A percentile compares a stretch with the other conserved stretches of the same genome.
These are phyloP conservation scores for Glebionis coronaria DNA, from an alignment of 129 eudicot genomes.

Conservation along the genomic window DNA sequence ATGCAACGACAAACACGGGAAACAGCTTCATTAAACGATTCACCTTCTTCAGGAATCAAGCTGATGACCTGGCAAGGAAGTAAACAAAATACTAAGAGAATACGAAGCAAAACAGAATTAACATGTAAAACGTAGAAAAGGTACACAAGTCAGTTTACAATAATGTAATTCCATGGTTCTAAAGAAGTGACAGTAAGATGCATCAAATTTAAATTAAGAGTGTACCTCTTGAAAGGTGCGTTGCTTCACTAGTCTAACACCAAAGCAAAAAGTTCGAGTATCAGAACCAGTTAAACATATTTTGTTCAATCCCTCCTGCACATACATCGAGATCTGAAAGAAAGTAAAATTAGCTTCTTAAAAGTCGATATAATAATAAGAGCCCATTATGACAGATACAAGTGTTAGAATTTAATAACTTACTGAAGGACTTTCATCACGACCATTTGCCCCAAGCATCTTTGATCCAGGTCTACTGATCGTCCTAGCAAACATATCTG, in stretches of 20 bases:
- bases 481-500: constrained; percentile 47
- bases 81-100: not conserved
- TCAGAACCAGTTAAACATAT: constrained; percentile 43
- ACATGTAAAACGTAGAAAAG: not conserved
- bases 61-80: constrained; percentile 25
- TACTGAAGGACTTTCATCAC: constrained; percentile 56
- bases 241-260: constrained; percentile 48
- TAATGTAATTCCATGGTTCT: not conserved
- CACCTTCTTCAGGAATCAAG: constrained; percentile 50
- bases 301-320: constrained; percentile 37
- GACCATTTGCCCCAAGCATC: constrained; percentile 55
- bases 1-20: constrained; percentile 56
- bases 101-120: not conserved
- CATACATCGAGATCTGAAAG: constrained; percentile 32
- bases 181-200: not conserved
- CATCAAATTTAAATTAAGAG: constrained; percentile 2
- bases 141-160: not conserved
- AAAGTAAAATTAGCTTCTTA: constrained; percentile 6
- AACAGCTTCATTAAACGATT: constrained; percentile 46
- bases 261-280: constrained; percentile 46
- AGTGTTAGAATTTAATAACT: constrained; percentile 15
- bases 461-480: constrained; percentile 50
- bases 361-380: no score
- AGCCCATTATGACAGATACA: not conserved
- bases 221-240: constrained; percentile 45